Conservation (phyloP, 2,329 filamentous ascomycete species). For the Neurospora crassa region DNA sequence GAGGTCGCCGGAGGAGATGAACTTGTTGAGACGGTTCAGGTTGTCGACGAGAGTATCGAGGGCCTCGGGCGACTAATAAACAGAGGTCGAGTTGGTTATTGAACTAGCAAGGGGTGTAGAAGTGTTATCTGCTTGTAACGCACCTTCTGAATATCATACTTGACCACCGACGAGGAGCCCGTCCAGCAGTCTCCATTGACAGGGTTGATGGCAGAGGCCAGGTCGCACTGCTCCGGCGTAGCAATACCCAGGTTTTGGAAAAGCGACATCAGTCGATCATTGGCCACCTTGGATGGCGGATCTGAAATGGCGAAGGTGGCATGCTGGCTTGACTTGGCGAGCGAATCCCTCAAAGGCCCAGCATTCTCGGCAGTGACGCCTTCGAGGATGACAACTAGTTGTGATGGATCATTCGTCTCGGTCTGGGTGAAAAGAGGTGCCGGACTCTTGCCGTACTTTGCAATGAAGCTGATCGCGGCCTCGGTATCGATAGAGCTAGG, state of each 20-base stretch:
- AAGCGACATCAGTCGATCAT: slow-evolving; percentile 31
- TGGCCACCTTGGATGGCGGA: slow-evolving; percentile 33
- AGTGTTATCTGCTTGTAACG: not conserved
- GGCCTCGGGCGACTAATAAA: slow-evolving; percentile 28
- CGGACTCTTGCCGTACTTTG: slow-evolving; percentile 46
- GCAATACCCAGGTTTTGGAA: slow-evolving; percentile 27
- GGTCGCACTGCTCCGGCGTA: slow-evolving; percentile 27
- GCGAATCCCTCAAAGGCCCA: slow-evolving; percentile 30
- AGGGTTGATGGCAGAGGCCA: slow-evolving; percentile 32
- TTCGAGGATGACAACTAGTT: slow-evolving; percentile 52
- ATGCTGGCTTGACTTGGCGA: slow-evolving; percentile 24
- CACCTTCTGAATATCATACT: slow-evolving; percentile 37
- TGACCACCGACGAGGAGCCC: slow-evolving; percentile 31
- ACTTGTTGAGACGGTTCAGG: slow-evolving; percentile 33
- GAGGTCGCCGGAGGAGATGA: slow-evolving; percentile 39
- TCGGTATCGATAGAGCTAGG: slow-evolving; percentile 34
- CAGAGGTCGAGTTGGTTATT: slow-evolving; percentile 16
- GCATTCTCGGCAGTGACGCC: slow-evolving; percentile 40
- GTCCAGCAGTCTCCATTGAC: slow-evolving; percentile 36
- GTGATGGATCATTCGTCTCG: slow-evolving; percentile 29
- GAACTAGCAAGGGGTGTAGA: not conserved
- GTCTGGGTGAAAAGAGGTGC: slow-evolving; percentile 39
- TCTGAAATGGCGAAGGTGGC: slow-evolving; percentile 41
- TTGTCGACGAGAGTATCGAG: slow-evolving; percentile 34
- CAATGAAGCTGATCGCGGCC: slow-evolving; percentile 45